These are phyloP conservation scores for Trichoderma sp. DNA, from an alignment of 2,329 filamentous ascomycete genomes.

Conservation along the genomic window DNA sequence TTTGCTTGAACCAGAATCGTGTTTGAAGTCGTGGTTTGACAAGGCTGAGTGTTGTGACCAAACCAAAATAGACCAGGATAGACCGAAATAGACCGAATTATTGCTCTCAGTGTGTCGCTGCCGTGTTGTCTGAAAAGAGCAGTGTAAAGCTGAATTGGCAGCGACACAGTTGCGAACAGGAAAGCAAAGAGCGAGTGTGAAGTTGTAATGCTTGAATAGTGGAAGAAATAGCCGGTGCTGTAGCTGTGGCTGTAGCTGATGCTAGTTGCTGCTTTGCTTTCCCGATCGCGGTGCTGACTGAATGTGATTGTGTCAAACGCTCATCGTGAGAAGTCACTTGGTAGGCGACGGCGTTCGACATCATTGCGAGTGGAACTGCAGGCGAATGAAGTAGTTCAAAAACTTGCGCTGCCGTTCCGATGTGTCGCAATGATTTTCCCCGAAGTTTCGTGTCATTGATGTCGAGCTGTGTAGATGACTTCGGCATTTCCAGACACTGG, in stretches of 20 bases:
- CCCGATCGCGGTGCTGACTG: slow-evolving; percentile 15
- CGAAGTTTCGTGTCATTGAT: not conserved
- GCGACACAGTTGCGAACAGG: not conserved
- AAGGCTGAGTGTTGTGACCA: not conserved
- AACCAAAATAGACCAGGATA: not conserved
- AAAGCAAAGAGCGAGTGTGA: not conserved
- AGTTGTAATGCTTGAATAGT: not conserved
- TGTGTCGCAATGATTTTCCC: slow-evolving; percentile 13
- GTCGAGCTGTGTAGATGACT: not conserved
- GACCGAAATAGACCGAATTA: not conserved
- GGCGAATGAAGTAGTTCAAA: not conserved
- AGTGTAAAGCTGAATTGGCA: not conserved
- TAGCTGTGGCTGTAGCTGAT: not conserved
- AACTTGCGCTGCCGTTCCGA: not conserved
- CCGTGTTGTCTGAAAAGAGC: not conserved
- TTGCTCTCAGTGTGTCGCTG: not conserved
- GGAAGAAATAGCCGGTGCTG: not conserved
- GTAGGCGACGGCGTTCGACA: slow-evolving; percentile 4
- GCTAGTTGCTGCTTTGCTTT: not conserved
- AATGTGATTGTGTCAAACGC: slow-evolving; percentile 1
- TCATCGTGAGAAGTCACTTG: not conserved
- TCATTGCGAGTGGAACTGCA: slow-evolving; percentile 12
- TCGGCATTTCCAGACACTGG: slow-evolving; percentile 4
- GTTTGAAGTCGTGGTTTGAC: not conserved
- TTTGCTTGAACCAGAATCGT: not conserved